Conservation (phyloP, 306 rosid genomes). For the Betula pendula region DNA sequence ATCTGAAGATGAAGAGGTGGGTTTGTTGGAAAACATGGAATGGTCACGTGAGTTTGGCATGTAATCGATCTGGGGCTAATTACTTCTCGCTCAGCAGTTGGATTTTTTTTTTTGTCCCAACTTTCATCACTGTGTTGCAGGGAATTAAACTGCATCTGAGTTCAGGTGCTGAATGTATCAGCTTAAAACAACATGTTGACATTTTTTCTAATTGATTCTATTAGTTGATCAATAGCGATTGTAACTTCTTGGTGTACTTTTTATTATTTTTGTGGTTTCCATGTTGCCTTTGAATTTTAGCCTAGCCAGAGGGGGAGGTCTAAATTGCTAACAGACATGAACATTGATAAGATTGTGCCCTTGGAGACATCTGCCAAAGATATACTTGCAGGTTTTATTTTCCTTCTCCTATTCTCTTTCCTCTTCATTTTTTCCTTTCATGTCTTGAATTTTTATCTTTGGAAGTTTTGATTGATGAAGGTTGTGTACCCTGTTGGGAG, state of each 20-base stretch:
- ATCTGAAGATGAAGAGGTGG: not conserved
- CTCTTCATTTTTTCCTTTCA: slow-evolving; percentile 11
- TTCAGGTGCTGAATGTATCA: slow-evolving; percentile 72
- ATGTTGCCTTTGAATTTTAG: slow-evolving; percentile 66
- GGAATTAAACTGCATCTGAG: slow-evolving; percentile 86
- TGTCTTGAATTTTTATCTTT: slow-evolving; percentile 25
- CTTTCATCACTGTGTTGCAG: no score
- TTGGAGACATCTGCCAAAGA: no score
- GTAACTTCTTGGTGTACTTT: slow-evolving; percentile 38
- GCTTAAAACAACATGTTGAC: slow-evolving; percentile 27
- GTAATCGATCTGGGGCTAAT: not conserved
- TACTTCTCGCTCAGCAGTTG: no score
- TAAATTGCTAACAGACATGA: slow-evolving; percentile 84
- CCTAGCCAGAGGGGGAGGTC: slow-evolving; percentile 77
- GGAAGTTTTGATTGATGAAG: slow-evolving; percentile 16
- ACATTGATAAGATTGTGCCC: slow-evolving; percentile 85
- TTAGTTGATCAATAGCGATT: not conserved
- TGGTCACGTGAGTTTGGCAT: not conserved
- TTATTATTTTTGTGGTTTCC: slow-evolving; percentile 47
- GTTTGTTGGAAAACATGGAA: not conserved
- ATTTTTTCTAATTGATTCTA: slow-evolving; percentile 25
- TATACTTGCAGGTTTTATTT: slow-evolving; percentile 68
- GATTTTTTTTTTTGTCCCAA: no score
- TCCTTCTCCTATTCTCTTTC: slow-evolving; percentile 10
- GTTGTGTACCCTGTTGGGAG: no score